These are phyloP conservation scores for Thermomucor indicae-seudaticae DNA, from an alignment of 371 early-diverging fungal species.

Conservation along the genomic window DNA sequence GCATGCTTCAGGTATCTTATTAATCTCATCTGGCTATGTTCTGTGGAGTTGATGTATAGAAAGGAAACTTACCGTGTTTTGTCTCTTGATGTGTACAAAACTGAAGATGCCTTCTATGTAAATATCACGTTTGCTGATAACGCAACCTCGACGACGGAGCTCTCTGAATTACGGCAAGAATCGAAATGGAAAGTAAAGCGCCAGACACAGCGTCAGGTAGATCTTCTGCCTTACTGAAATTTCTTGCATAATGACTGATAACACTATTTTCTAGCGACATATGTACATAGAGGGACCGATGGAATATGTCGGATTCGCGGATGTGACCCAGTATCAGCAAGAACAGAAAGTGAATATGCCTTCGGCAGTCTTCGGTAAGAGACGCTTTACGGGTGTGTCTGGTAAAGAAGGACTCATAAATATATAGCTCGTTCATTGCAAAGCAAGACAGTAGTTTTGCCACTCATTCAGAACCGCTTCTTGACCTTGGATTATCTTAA, in stretches of 20 bases:
- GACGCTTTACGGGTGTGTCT: background rate
- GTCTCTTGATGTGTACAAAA: slow-evolving; percentile 23
- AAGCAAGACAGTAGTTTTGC: slow-evolving; percentile 2
- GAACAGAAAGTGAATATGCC: slow-evolving; percentile 3
- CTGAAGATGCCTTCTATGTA: slow-evolving; percentile 13
- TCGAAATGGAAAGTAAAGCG: background rate
- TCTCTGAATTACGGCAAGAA: slow-evolving; percentile 7
- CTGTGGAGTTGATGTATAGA: no score
- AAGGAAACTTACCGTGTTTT: slow-evolving; percentile 24
- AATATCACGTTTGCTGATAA: slow-evolving; percentile 28
- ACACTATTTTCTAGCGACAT: background rate
- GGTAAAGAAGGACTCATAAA: no score
- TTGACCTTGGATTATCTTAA: slow-evolving; percentile 2
- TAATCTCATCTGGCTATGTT: background rate
- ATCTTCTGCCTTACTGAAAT: no score
- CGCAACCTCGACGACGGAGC: background rate
- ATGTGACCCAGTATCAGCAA: slow-evolving; percentile 7
- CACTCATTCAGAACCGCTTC: slow-evolving; percentile 1
- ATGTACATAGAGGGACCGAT: slow-evolving; percentile 5
- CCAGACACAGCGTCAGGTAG: no score
- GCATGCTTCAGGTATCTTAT: background rate
- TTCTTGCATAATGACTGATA: no score
- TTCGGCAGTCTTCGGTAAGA: slow-evolving; percentile 3
- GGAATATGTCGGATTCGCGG: slow-evolving; percentile 10
- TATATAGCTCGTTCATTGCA: slow-evolving; percentile 6